phyloP scores from a whole-genome alignment of 768 basidiomycete genomes.

The Rickenella mellea region DNA sequence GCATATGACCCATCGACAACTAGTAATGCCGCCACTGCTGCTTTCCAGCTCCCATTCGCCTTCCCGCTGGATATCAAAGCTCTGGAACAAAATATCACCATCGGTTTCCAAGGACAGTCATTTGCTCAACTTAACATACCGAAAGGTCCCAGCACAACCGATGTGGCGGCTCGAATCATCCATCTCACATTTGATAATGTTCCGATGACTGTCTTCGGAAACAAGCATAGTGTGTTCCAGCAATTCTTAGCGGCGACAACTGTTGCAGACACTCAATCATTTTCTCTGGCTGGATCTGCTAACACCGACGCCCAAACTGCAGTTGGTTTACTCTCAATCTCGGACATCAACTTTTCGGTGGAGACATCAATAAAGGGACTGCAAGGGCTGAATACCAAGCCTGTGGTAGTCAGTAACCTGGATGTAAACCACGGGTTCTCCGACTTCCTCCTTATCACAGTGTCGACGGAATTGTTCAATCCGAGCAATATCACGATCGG shows the following conservation, averaged over 20 bases:
- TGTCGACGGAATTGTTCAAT: conserved; percentile 50
- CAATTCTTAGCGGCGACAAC: conserved; percentile 56
- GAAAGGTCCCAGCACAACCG: conserved; percentile 44
- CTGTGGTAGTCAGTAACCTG: conserved; percentile 44
- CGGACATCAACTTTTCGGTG: conserved; percentile 49
- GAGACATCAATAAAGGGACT: conserved; percentile 50
- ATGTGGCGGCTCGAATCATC: conserved; percentile 53
- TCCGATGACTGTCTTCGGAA: conserved; percentile 46
- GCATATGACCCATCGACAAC: conserved; percentile 51
- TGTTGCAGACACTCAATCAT: conserved; percentile 29
- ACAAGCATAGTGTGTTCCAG: conserved; percentile 43
- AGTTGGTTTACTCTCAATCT: conserved; percentile 50
- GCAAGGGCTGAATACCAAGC: conserved; percentile 52
- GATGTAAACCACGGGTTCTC: conserved; percentile 63
- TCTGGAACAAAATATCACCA: conserved; percentile 48
- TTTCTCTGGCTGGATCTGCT: conserved; percentile 41
- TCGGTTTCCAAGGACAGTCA: conserved; percentile 38
- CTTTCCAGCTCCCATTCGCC: conserved; percentile 58
- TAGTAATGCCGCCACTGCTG: conserved; percentile 49
- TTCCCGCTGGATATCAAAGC: conserved; percentile 63
- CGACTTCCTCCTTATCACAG: conserved; percentile 60
- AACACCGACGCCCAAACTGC: conserved; percentile 54
- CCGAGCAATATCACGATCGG: conserved; percentile 43
- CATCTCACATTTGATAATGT: conserved; percentile 48
- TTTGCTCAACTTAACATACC: conserved; percentile 58